Conservation (phyloP, 441 rosid species). For the Syzygium syzygioides region DNA sequence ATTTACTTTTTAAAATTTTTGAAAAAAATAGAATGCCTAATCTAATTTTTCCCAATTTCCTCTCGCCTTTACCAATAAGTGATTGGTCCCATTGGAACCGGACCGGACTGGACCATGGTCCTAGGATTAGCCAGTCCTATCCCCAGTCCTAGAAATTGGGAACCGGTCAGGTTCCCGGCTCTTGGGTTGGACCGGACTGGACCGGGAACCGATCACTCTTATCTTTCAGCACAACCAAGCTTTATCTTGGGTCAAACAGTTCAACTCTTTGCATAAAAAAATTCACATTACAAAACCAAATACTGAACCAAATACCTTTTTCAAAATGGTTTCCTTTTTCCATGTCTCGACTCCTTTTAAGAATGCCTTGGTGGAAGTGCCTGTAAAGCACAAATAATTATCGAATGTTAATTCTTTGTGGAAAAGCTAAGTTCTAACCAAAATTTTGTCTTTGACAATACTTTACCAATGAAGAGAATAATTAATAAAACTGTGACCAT, state of each 20-base stretch:
- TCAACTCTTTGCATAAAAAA: background rate
- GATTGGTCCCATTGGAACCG: too few species aligned
- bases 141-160: too few species aligned
- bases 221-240: background rate
- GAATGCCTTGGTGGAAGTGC: slow-evolving; percentile 62
- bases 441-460: background rate
- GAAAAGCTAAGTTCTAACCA: background rate
- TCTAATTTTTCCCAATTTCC: too few species aligned
- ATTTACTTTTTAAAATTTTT: too few species aligned
- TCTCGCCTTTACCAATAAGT: too few species aligned
- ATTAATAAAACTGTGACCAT: slow-evolving; percentile 68
- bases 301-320: slow-evolving; percentile 33
- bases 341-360: slow-evolving; percentile 64
- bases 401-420: background rate
- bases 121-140: too few species aligned
- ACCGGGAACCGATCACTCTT: too few species aligned
- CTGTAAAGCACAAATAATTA: slow-evolving; percentile 22
- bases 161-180: too few species aligned
- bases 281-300: background rate
- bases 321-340: slow-evolving; percentile 59
- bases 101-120: too few species aligned
- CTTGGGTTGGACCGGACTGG: too few species aligned
- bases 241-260: background rate
- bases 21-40: too few species aligned
- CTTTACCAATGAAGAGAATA: slow-evolving; percentile 57